Evolutionary conservation across 106 monocot species (phyloP), one percentile per base, ranked within the genome.

Genomic region (Dendrobium officinale): DNA sequence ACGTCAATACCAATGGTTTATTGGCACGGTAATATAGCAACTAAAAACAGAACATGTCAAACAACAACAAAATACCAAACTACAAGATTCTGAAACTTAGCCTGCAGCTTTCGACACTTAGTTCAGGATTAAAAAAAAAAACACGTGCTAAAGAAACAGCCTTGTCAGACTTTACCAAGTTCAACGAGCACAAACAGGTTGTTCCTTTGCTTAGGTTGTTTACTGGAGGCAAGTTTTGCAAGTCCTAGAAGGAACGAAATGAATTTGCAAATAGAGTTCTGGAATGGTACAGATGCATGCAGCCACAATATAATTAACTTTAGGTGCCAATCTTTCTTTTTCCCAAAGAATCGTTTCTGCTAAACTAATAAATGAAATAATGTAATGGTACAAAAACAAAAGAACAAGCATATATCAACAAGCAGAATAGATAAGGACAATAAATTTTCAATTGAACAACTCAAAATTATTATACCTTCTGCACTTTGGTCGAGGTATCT

Each of bases 391-490:
- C 31, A 56, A 67, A 43, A 64, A 68, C 37, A 73, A 51, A 67
- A 48, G 55, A 72, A 41, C 9, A 47, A 59, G 41, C 19, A 37
- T 64, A n/a, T 37, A 76, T 68, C 6, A 75, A 80, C n/a, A 15
- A 70, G 70, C 37, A 70, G 5, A 31, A 37, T 17, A 70, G 15
- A 64, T 7, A 26, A 24, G 64, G 24, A n/a, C 9, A 24, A 26
- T 7, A 64, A 64, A 9, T 22, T 10, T 37, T 6, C 15, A 64
- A 37, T 31, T 33, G 15, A 70, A 70, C 70, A 31, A 70, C 37
- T 70, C 2, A n/a, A 67, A 17, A 67, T 72, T 40, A 49, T 31
- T 75, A 40, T 80, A 90, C 90, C 90, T 79, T 80, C 47, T 81
- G 64, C 49, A 37, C 47, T 56, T 84, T 73, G 22, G 55, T 24